Evolutionary conservation across 2,329 filamentous ascomycete species (phyloP), one percentile per base, ranked within the genome.

Genomic region (Sodiomyces alkalinus): DNA sequence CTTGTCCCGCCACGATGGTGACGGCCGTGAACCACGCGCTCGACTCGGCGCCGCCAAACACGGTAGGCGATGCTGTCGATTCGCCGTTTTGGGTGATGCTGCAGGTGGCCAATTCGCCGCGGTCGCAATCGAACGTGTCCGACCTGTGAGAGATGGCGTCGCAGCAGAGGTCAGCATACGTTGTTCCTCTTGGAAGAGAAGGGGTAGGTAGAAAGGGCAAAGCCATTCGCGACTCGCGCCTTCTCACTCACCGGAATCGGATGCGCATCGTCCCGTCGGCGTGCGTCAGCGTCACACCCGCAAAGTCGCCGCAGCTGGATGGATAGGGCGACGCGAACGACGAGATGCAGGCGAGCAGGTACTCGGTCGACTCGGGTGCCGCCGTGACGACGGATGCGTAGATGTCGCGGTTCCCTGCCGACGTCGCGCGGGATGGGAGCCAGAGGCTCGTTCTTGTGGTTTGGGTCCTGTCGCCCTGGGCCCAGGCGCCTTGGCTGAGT

Each of bases 341-440:
- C 5, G 33, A 26, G 4, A 28, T 35, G 28, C 33, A 35, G 6
- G 33, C 33, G 5, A 33, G 17, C 17, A 30, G 13, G 6, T 22
- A 26, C 17, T 33, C 33, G 5, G 33, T 33, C n/a, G 31, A 33
- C 23, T 25, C 23, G 18, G 31, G 28, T n/a, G 28, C 33, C 11
- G 33, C 33, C 18, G 33, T 33, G 22, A 35, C 33, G 27, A 35
- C 31, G 19, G 33, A 35, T 9, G 33, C 31, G 18, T 33, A 33
- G 8, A 35, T 33, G 16, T 21, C 22, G 23, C 17, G 12, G 7
- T 33, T 25, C 12, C 30, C 27, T 8, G 19, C 31, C 13, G 24
- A 9, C 11, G 33, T 30, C 16, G 25, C 26, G 10, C 27, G 33
- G 21, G 33, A 28, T 16, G 33, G 33, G n/a, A 35, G 25, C 33